Conservation (phyloP, 179 eudicot genomes). For the Heliamphora pulchella region DNA sequence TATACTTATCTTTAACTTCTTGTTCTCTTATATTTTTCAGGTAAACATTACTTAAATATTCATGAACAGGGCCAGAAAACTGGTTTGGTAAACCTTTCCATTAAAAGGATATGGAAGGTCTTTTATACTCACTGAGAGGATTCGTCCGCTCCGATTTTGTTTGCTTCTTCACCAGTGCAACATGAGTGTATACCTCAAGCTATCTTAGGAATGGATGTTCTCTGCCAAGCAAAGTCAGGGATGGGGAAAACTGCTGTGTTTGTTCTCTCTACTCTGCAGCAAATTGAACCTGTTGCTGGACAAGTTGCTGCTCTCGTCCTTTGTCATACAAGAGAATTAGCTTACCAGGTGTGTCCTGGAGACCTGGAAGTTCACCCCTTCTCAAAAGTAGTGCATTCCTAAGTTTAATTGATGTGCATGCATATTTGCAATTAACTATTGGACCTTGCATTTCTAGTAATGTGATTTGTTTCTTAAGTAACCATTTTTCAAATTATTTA, state of each 20-base stretch:
- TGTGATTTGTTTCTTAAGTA: background rate
- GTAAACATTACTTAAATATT: slow-evolving; percentile 50
- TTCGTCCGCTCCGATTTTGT: slow-evolving; percentile 65
- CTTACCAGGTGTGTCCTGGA: slow-evolving; percentile 59
- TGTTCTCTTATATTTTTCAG: slow-evolving; percentile 34
- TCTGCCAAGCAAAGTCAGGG: slow-evolving; percentile 98
- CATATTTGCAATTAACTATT: background rate
- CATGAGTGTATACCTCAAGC: slow-evolving; percentile 99
- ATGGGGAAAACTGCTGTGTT: slow-evolving; percentile 99
- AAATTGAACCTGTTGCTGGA: slow-evolving; percentile 86
- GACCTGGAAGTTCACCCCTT: background rate
- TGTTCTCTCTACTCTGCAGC: slow-evolving; percentile 87
- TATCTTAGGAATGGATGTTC: slow-evolving; percentile 96
- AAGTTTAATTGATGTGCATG: background rate
- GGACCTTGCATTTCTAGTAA: slow-evolving; percentile 2
- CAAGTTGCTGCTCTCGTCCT: slow-evolving; percentile 94
- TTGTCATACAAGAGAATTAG: slow-evolving; percentile 90
- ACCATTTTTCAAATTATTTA: slow-evolving; percentile 6
- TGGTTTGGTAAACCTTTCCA: slow-evolving; percentile 70
- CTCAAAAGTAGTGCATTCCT: too few species aligned
- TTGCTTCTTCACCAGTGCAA: slow-evolving; percentile 92
- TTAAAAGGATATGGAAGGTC: slow-evolving; percentile 54
- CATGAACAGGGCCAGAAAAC: slow-evolving; percentile 45
- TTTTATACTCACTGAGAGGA: slow-evolving; percentile 59
- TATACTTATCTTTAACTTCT: background rate